Base-by-base conservation (phyloP, 225 moss, liverwort and hornwort species). In the Neckera pumila region DNA sequence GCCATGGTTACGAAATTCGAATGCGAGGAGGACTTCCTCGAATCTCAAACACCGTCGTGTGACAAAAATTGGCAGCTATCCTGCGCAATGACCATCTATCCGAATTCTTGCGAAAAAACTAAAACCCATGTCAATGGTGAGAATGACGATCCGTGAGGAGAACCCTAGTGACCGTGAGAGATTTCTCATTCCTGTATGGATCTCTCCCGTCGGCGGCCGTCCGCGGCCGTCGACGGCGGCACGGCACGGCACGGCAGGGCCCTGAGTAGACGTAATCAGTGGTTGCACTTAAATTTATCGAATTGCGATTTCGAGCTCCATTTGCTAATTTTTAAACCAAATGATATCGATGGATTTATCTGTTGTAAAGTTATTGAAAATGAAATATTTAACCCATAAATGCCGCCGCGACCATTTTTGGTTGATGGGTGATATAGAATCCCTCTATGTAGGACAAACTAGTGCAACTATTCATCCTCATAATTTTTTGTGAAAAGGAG, bases 381-480 rank as follows among this genome's bases (percentile, higher is more conserved):
- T 0, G 0, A 15, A 23, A 15, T 36, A 25, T 16, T 33, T 11
- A n/a, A 70, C 4, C 45, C n/a, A n/a, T n/a, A n/a, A n/a, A n/a
- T n/a, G n/a, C n/a, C n/a, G n/a, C n/a, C n/a, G n/a, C n/a, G n/a
- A n/a, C n/a, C n/a, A n/a, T n/a, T n/a, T n/a, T n/a, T n/a, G n/a
- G n/a, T n/a, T n/a, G n/a, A n/a, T n/a, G n/a, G n/a, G n/a, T n/a
- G n/a, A n/a, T n/a, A n/a, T n/a, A n/a, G n/a, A n/a, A n/a, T n/a
- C n/a, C n/a, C n/a, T n/a, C n/a, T n/a, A n/a, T n/a, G n/a, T n/a
- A n/a, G n/a, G n/a, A n/a, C n/a, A n/a, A n/a, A n/a, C n/a, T n/a
- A n/a, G n/a, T n/a, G n/a, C n/a, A n/a, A n/a, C n/a, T n/a, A n/a
- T n/a, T n/a, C n/a, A n/a, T n/a, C n/a, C n/a, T n/a, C n/a, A n/a